These are phyloP conservation scores for Metarhizium humberi DNA, from an alignment of 2,329 filamentous ascomycete genomes.

Conservation along the genomic window DNA sequence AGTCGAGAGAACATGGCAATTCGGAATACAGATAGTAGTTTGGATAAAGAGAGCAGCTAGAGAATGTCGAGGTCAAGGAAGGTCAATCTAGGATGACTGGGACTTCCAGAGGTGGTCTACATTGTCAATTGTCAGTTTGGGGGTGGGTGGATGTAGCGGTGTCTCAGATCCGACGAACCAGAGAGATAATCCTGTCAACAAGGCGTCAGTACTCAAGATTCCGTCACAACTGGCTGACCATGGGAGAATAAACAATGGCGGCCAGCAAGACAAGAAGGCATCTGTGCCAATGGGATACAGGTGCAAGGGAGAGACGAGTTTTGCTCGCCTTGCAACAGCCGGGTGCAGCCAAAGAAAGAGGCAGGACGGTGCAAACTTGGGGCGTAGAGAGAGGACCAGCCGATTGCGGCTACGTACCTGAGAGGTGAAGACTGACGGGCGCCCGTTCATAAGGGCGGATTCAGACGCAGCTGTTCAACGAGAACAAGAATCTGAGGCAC, in stretches of 20 bases:
- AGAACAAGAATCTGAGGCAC: conserved; percentile 6
- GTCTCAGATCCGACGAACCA: conserved; percentile 41
- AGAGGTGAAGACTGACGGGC: conserved; percentile 77
- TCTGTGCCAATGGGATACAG: background rate
- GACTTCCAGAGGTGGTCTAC: conserved; percentile 35
- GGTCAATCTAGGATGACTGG: conserved; percentile 19
- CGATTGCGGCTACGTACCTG: conserved; percentile 48
- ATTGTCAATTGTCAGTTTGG: conserved; percentile 10
- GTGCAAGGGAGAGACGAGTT: background rate
- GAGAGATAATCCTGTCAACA: conserved; percentile 61
- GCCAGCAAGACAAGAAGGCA: background rate
- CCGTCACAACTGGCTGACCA: background rate
- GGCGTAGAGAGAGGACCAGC: background rate
- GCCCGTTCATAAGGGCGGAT: conserved; percentile 77
- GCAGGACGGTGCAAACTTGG: background rate
- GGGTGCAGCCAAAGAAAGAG: background rate
- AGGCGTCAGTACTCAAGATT: conserved; percentile 29
- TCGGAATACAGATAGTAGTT: background rate
- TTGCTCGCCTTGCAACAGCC: background rate
- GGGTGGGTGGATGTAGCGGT: conserved; percentile 22
- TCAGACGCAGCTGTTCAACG: conserved; percentile 23
- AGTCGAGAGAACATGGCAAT: conserved; percentile 52
- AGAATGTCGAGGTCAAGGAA: background rate
- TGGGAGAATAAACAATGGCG: background rate
- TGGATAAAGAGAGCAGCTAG: background rate